Conservation (phyloP, 2,329 filamentous ascomycete genomes). For the Malbranchea zuffiana region DNA sequence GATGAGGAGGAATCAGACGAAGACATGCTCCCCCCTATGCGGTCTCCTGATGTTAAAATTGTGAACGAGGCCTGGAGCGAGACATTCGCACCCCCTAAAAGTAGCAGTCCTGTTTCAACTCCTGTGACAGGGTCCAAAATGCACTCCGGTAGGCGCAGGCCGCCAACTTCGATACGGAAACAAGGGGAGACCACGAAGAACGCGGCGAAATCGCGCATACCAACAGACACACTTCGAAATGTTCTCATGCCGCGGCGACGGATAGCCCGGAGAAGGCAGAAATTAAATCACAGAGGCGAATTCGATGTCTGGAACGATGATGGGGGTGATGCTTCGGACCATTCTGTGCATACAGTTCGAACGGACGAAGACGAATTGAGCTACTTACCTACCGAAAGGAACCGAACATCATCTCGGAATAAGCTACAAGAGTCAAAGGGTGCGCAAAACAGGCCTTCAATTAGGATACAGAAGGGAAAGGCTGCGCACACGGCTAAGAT, state of each 20-base stretch:
- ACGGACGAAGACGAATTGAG: constrained; percentile 31
- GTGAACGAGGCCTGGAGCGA: constrained; percentile 23
- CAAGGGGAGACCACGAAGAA: not conserved
- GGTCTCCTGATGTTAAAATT: constrained; percentile 11
- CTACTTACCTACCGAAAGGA: constrained; percentile 19
- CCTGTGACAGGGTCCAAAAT: constrained; percentile 15
- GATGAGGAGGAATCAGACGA: constrained; percentile 7
- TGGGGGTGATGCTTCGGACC: constrained; percentile 1
- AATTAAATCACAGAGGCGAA: constrained; percentile 14
- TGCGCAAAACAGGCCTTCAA: constrained; percentile 12
- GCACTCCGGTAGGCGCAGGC: constrained; percentile 3
- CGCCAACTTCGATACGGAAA: constrained; percentile 1
- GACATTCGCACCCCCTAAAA: constrained; percentile 30
- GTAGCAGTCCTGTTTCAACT: constrained; percentile 23
- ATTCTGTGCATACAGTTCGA: constrained; percentile 9
- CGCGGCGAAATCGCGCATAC: constrained; percentile 15
- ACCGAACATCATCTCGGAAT: constrained; percentile 16
- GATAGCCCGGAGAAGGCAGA: constrained; percentile 18
- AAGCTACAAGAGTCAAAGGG: constrained; percentile 17
- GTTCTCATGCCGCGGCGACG: constrained; percentile 28
- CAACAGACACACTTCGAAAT: constrained; percentile 29
- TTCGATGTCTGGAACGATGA: constrained; percentile 7
- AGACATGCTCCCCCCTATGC: constrained; percentile 8
- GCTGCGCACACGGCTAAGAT: constrained; percentile 7
- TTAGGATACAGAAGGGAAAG: constrained; percentile 2